A percentile compares a stretch with the other conserved stretches of the same genome.
Evolutionary conservation across 352 stramenopile genomes (phyloP).

Genomic region (Phytophthora litchii): DNA sequence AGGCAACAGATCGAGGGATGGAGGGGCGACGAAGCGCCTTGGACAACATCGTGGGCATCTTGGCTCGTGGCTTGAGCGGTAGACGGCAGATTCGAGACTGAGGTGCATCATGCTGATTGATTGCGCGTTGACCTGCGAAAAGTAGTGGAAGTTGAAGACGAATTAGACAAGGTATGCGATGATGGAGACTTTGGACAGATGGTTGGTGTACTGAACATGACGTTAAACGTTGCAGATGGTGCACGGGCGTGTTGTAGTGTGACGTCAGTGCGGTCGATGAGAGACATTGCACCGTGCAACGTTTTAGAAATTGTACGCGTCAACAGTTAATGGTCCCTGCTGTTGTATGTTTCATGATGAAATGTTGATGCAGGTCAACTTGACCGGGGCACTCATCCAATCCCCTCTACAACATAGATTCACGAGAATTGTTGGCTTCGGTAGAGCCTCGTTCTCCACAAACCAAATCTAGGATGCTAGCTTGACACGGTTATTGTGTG

Average conservation of each 20-base stretch:
- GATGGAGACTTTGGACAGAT: constrained; percentile 2
- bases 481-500: too few species aligned
- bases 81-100: constrained; percentile 20
- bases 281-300: too few species aligned
- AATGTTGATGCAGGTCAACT: too few species aligned
- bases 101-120: background rate
- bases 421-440: too few species aligned
- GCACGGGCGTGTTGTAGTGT: constrained; percentile 18
- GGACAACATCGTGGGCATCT: constrained; percentile 21
- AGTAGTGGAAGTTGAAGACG: constrained; percentile 15
- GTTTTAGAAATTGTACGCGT: too few species aligned
- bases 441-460: too few species aligned
- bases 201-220: constrained; percentile 12
- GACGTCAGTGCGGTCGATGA: constrained; percentile 19
- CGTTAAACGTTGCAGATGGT: constrained; percentile 11
- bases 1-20: constrained; percentile 2
- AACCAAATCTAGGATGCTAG: too few species aligned
- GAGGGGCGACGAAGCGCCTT: constrained; percentile 16
- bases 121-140: background rate
- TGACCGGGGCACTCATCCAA: too few species aligned
- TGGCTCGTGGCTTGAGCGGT: constrained; percentile 5
- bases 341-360: too few species aligned
- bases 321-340: too few species aligned
- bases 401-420: too few species aligned
- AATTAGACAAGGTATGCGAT: background rate